phyloP scores from a whole-genome alignment of 805 yeast species.

The Saturnispora sanitii region DNA sequence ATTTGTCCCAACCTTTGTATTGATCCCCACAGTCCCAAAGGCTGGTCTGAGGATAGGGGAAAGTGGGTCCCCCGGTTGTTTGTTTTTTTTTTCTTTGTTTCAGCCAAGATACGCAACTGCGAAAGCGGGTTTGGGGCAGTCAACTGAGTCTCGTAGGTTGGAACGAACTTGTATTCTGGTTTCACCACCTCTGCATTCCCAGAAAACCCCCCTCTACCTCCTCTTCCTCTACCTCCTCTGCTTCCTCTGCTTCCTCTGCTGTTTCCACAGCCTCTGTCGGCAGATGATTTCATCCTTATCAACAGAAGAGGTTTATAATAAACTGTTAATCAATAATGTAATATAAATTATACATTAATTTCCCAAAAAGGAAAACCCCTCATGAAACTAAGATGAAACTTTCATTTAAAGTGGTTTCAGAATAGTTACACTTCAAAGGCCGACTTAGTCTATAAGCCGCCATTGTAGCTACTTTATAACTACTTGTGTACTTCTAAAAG shows the following conservation, averaged over 20 bases:
- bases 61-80: constrained; percentile 12
- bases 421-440: too few species aligned
- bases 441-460: too few species aligned
- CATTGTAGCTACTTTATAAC: too few species aligned
- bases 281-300: too few species aligned
- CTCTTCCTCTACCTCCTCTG: constrained; percentile 13
- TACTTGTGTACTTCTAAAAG: too few species aligned
- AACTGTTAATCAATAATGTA: too few species aligned
- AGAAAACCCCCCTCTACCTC: constrained; percentile 11
- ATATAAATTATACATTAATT: too few species aligned
- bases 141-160: constrained; percentile 14
- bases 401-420: too few species aligned
- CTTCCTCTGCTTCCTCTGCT: constrained; percentile 14
- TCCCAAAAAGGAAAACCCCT: too few species aligned
- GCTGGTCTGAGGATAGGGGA: constrained; percentile 17
- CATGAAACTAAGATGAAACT: too few species aligned
- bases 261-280: constrained; percentile 6
- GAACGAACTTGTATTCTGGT: constrained; percentile 15
- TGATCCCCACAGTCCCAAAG: constrained; percentile 19
- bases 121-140: constrained; percentile 13
- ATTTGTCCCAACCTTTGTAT: constrained; percentile 19
- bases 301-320: too few species aligned
- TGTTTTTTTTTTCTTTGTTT: constrained; percentile 7
- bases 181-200: constrained; percentile 14
- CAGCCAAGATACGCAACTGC: constrained; percentile 11